Conservation (phyloP, 2,329 filamentous ascomycete genomes). For the Aspergillus sojae region DNA sequence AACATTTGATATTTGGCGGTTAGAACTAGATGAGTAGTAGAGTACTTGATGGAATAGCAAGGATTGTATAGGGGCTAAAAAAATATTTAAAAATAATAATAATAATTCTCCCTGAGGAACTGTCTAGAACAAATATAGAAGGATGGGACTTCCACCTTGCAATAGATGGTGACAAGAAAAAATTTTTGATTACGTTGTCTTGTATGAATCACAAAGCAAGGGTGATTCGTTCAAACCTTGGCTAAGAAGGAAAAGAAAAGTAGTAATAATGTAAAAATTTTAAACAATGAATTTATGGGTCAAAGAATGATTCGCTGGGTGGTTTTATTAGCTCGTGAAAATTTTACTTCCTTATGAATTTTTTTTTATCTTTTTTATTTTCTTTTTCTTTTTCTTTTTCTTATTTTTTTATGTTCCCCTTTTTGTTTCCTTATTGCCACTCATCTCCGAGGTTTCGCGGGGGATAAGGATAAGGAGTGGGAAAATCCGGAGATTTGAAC, state of each 20-base stretch:
- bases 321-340: neutral
- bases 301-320: neutral
- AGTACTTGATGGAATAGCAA: neutral
- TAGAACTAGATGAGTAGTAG: neutral
- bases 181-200: neutral
- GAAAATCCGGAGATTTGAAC: slow-evolving; percentile 20
- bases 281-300: neutral
- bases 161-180: neutral
- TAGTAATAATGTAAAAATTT: neutral
- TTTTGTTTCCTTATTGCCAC: slow-evolving; percentile 12
- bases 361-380: neutral
- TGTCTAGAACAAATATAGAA: neutral
- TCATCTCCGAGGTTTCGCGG: slow-evolving; percentile 24
- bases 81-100: neutral
- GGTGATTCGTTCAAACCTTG: neutral
- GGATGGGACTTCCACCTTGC: neutral
- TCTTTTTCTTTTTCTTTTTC: too few species aligned
- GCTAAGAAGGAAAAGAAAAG: neutral
- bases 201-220: neutral
- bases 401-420: slow-evolving; percentile 6
- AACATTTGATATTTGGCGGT: neutral
- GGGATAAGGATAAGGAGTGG: slow-evolving; percentile 25
- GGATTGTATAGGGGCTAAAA: too few species aligned
- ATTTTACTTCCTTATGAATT: neutral
- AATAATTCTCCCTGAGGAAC: neutral